phyloP scores from a whole-genome alignment of 2,329 filamentous ascomycete genomes.

The Calonectria pseudoturangicola region DNA sequence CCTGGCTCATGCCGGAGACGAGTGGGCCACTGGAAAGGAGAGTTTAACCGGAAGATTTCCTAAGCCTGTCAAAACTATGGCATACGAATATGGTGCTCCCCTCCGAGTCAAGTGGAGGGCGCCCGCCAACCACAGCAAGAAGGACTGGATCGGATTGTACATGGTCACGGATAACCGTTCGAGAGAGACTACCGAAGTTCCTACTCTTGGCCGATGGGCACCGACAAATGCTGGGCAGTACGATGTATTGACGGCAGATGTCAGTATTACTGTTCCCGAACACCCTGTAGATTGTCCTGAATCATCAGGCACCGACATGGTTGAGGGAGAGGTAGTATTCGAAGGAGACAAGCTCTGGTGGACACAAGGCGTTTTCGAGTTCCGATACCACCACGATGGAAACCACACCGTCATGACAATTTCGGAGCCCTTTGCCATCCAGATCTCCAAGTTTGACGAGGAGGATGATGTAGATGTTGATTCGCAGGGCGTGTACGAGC shows the following conservation, averaged over 20 bases:
- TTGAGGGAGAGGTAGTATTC: slow-evolving; percentile 90
- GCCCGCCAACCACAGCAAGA: slow-evolving; percentile 88
- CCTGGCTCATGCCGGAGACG: slow-evolving; percentile 69
- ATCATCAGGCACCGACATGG: slow-evolving; percentile 73
- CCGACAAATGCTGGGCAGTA: slow-evolving; percentile 86
- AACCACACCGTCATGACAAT: slow-evolving; percentile 96
- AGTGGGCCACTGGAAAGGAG: slow-evolving; percentile 83
- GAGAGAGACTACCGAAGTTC: slow-evolving; percentile 87
- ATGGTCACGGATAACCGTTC: slow-evolving; percentile 96
- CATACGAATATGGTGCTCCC: slow-evolving; percentile 92
- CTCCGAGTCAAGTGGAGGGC: slow-evolving; percentile 94
- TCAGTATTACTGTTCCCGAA: slow-evolving; percentile 84
- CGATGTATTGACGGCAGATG: slow-evolving; percentile 83
- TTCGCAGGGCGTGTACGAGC: slow-evolving; percentile 76
- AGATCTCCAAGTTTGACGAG: slow-evolving; percentile 86
- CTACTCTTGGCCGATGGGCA: slow-evolving; percentile 92
- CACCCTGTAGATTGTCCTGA: slow-evolving; percentile 72
- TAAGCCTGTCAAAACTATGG: slow-evolving; percentile 82
- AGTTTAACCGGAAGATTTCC: slow-evolving; percentile 81
- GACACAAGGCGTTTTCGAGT: slow-evolving; percentile 97
- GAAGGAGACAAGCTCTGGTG: slow-evolving; percentile 96
- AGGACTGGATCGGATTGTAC: slow-evolving; percentile 97
- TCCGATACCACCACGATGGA: slow-evolving; percentile 96
- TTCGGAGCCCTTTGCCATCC: slow-evolving; percentile 93
- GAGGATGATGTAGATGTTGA: slow-evolving; percentile 82